phyloP scores from a whole-genome alignment of 2,329 filamentous ascomycete species.

The Colletotrichum plurivorum region DNA sequence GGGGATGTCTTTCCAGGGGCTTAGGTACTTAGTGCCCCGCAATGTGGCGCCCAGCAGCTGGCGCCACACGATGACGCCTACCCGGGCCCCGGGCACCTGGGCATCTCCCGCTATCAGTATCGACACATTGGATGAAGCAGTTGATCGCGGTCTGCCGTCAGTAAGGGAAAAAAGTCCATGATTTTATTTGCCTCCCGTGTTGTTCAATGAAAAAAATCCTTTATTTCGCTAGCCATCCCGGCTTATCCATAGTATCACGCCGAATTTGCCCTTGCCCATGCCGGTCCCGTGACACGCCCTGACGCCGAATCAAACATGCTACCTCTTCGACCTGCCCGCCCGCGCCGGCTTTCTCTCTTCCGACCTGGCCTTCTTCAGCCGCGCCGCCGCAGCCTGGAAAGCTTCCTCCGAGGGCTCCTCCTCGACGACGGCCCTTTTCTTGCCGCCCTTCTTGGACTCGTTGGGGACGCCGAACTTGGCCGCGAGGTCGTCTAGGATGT shows the following conservation, averaged over 20 bases:
- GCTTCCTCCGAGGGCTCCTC: constrained; percentile 75
- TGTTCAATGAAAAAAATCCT: constrained; percentile 16
- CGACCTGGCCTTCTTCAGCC: constrained; percentile 56
- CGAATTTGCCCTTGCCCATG: not conserved
- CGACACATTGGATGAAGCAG: no score
- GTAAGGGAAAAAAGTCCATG: no score
- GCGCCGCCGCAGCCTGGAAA: constrained; percentile 70
- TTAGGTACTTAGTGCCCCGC: constrained; percentile 27
- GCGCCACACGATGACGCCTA: not conserved
- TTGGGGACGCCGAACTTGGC: constrained; percentile 77
- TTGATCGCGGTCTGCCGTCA: no score
- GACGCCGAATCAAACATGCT: constrained; percentile 27
- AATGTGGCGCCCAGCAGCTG: constrained; percentile 15
- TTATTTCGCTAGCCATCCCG: constrained; percentile 30
- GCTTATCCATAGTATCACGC: constrained; percentile 19
- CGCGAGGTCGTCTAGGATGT: constrained; percentile 81
- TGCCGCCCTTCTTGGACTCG: constrained; percentile 65
- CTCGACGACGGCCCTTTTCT: constrained; percentile 70
- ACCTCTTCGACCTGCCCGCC: constrained; percentile 26
- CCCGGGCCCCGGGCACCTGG: no score
- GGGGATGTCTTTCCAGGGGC: constrained; percentile 14
- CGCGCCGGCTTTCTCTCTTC: constrained; percentile 36
- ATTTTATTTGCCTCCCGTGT: no score
- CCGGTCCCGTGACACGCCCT: not conserved
- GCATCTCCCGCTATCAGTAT: no score